These are phyloP conservation scores for Eremothecium sinecaudum DNA, from an alignment of 1,139 yeast genomes.

Conservation along the genomic window DNA sequence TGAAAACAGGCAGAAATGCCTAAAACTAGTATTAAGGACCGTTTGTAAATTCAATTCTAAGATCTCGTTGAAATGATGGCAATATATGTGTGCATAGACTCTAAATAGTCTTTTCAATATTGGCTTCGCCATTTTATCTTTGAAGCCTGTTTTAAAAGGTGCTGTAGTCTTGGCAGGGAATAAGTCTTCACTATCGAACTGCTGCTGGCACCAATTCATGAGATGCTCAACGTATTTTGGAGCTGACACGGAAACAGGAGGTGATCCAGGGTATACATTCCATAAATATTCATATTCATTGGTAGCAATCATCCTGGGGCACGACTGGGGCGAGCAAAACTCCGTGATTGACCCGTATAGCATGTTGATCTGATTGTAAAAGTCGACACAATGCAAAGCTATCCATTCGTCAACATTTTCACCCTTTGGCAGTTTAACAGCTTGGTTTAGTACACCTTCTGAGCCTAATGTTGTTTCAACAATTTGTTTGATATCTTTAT, in stretches of 20 bases:
- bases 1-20: constrained; percentile 84
- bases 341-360: constrained; percentile 91
- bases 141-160: constrained; percentile 66
- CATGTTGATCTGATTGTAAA: constrained; percentile 94
- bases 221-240: constrained; percentile 89
- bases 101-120: constrained; percentile 85
- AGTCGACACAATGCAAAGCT: constrained; percentile 86
- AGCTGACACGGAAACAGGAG: constrained; percentile 74
- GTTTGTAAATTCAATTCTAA: constrained; percentile 87
- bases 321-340: constrained; percentile 84
- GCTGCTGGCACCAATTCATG: constrained; percentile 89
- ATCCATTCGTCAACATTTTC: constrained; percentile 93
- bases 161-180: constrained; percentile 89
- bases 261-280: constrained; percentile 46
- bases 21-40: constrained; percentile 85
- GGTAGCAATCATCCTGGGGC: constrained; percentile 96
- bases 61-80: constrained; percentile 94
- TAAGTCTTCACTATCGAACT: constrained; percentile 78
- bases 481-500: constrained; percentile 64
- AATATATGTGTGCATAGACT: constrained; percentile 95
- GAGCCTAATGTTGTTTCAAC: constrained; percentile 95
- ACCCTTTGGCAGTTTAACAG: constrained; percentile 87
- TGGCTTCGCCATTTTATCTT: constrained; percentile 64
- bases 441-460: constrained; percentile 81
- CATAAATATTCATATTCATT: constrained; percentile 93